These are phyloP conservation scores for Iberis pinnata DNA, from an alignment of 345 rosid genomes.

Conservation along the genomic window DNA sequence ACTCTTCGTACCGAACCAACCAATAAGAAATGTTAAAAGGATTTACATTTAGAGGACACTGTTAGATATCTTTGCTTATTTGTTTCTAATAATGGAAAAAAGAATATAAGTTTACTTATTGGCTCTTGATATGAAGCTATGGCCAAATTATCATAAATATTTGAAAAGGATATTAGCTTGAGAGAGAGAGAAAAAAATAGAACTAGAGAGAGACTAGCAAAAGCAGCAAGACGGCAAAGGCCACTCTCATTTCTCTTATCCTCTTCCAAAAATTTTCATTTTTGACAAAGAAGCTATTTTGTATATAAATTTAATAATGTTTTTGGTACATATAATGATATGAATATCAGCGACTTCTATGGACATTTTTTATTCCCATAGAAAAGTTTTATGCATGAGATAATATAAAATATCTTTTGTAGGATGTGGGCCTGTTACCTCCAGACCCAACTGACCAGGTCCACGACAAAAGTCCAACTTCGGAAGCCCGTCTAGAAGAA, in stretches of 20 bases:
- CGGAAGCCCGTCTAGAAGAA: too few relatives aligned
- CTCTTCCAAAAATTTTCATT: neutral
- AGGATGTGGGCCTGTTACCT: too few relatives aligned
- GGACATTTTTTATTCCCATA: constrained; percentile 6
- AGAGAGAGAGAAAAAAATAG: constrained; percentile 10
- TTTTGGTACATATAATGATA: constrained; percentile 2
- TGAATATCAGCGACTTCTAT: constrained; percentile 6
- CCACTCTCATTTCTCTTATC: constrained; percentile 28
- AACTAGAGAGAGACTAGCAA: constrained; percentile 11
- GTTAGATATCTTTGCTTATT: neutral
- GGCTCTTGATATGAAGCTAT: constrained; percentile 25
- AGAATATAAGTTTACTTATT: constrained; percentile 12
- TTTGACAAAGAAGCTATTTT: neutral
- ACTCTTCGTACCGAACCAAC: neutral
- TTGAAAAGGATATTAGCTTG: too few relatives aligned
- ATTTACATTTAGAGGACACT: neutral
- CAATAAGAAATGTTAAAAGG: constrained; percentile 19
- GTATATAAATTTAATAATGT: neutral
- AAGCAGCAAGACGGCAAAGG: constrained; percentile 16
- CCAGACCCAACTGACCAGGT: too few relatives aligned
- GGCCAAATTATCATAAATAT: constrained; percentile 20
- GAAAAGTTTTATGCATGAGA: neutral
- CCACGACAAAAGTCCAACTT: too few relatives aligned
- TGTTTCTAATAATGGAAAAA: constrained; percentile 13
- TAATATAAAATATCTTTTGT: constrained; percentile 13